Evolutionary conservation across 1,284 basidiomycete genomes (phyloP), one percentile per base, ranked within the genome.

Genomic region (Leccinum colubrinum): DNA sequence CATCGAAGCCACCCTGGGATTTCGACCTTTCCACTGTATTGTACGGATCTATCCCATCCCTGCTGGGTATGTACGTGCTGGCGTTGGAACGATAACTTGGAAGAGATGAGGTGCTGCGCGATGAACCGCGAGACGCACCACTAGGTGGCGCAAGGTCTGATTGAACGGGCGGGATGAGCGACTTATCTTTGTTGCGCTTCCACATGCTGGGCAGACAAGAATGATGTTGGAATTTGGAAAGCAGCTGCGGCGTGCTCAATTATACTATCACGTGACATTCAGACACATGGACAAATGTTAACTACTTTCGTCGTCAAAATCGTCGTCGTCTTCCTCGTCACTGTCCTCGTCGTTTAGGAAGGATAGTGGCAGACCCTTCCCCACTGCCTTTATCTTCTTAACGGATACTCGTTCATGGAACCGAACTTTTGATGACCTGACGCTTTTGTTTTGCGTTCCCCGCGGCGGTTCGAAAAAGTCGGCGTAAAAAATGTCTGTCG

Each of bases 361-460:
- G 4, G 77, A 78, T 22, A 86, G 68, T 3, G 86, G 83, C 52
- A 82, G 75, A 55, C 81, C 83, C 72, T 84, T 86, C 53, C 90
- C 88, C 48, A 84, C 85, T 2, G 86, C 78, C 69, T 86, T 86
- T 69, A 93, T 91, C 50, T 84, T 89, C 75, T 87, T 93, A 43
- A 94, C 89, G 57, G 86, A 81, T 33, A 95, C 94, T 70, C 89
- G 82, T 20, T 93, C 90, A 71, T 89, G 83, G 73, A 95, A 95
- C 27, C 90, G 86, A 7, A 95, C 92, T 62, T 79, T 80, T 50
- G 79, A 69, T 30, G 64, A 65, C 35, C 62, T 63, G 60, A 54
- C 17, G 55, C 41, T 65, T 67, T 41, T 65, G 56, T 48, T 68
- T 70, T 62, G 67, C 48, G 56, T 65, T 64, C 67, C 62, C 59